phyloP scores from a whole-genome alignment of 2,329 filamentous ascomycete genomes.

The Aspergillus fumigatus region DNA sequence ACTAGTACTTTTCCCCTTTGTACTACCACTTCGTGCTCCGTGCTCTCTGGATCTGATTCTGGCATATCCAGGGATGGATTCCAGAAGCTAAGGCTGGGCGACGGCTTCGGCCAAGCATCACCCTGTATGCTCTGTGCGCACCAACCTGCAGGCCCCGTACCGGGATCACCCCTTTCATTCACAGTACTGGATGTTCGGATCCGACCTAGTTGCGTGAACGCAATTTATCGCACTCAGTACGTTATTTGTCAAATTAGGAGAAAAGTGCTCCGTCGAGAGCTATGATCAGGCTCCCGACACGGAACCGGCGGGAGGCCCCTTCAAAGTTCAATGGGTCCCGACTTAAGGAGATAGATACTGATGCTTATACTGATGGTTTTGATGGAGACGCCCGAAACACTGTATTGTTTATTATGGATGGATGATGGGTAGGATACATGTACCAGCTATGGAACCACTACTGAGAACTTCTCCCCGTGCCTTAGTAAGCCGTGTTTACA shows the following conservation, averaged over 20 bases:
- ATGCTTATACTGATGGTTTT: too few relatives aligned
- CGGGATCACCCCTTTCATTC: background rate
- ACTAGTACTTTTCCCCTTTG: background rate
- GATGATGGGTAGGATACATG: too few relatives aligned
- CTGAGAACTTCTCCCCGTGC: too few relatives aligned
- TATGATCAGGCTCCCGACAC: background rate
- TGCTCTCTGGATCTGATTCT: background rate
- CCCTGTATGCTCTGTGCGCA: background rate
- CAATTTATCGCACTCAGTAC: background rate
- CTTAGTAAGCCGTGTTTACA: too few relatives aligned
- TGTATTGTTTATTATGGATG: too few relatives aligned
- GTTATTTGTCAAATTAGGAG: background rate
- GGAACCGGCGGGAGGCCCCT: constrained; percentile 7
- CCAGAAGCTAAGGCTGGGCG: background rate
- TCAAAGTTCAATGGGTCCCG: background rate
- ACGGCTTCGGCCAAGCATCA: constrained; percentile 5
- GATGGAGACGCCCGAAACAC: too few relatives aligned
- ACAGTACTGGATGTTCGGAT: too few relatives aligned
- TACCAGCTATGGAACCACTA: too few relatives aligned
- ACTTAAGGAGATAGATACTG: background rate
- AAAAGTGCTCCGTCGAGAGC: background rate
- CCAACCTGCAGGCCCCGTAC: background rate
- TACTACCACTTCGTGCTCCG: background rate
- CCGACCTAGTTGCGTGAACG: background rate
- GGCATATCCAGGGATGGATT: background rate